phyloP scores from a whole-genome alignment of 371 early-diverging fungal species.

The Mortierella sp. region DNA sequence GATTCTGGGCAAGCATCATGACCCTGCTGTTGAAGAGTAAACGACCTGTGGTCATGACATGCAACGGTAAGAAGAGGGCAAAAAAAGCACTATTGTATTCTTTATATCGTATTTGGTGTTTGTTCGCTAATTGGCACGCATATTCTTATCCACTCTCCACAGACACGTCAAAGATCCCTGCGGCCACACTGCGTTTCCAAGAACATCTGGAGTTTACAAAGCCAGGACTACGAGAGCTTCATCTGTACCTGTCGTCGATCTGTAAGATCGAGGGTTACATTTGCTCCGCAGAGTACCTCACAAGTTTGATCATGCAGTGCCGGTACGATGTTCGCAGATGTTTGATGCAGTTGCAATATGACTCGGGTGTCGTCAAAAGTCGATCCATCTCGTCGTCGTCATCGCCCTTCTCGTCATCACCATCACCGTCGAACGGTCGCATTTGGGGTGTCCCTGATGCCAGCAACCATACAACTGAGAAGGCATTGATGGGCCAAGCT shows the following conservation, averaged over 20 bases:
- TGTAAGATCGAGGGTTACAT: constrained; percentile 47
- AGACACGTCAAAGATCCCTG: constrained; percentile 45
- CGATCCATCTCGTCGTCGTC: constrained; percentile 4
- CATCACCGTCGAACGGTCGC: neutral
- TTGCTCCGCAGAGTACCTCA: constrained; percentile 35
- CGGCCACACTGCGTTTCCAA: constrained; percentile 29
- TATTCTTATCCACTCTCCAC: neutral
- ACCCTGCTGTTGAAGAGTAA: constrained; percentile 78
- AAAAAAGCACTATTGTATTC: no score
- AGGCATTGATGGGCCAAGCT: neutral
- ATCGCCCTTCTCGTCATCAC: neutral
- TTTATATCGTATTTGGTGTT: no score
- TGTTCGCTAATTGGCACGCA: no score
- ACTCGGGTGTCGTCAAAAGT: constrained; percentile 28
- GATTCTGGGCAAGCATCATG: constrained; percentile 79
- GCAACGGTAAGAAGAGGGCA: constrained; percentile 66
- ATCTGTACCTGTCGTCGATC: constrained; percentile 23
- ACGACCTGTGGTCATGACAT: constrained; percentile 86
- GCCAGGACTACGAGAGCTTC: constrained; percentile 33
- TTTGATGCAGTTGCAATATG: constrained; percentile 51
- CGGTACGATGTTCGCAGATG: constrained; percentile 34
- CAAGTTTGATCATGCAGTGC: constrained; percentile 26
- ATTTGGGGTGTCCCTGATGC: neutral
- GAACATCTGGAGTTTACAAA: constrained; percentile 43
- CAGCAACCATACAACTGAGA: neutral